A percentile compares a stretch with the other conserved stretches of the same genome.
phyloP scores from a whole-genome alignment of 2,329 filamentous ascomycete species.

The Cephalotrichum gorgonifer region DNA sequence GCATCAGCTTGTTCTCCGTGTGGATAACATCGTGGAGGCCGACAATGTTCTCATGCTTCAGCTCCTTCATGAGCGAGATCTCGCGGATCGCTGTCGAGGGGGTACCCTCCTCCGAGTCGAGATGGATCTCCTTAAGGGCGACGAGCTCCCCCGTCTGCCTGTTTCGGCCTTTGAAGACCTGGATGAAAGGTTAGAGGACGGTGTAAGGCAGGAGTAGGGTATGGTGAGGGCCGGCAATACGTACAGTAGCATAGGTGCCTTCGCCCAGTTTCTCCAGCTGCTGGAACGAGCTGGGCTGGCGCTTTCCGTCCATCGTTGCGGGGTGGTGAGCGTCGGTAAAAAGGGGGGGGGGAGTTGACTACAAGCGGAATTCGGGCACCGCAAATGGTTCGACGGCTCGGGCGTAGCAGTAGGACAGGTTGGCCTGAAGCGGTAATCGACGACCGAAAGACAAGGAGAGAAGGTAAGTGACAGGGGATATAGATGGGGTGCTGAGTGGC shows the following conservation, averaged over 20 bases:
- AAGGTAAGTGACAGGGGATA: too few relatives aligned
- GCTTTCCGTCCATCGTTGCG: conserved; percentile 71
- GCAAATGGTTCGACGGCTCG: too few relatives aligned
- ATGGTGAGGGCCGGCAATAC: conserved; percentile 15
- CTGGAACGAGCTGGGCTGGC: conserved; percentile 94
- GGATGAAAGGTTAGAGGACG: background rate
- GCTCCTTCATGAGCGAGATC: conserved; percentile 98
- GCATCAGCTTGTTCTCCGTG: conserved; percentile 99
- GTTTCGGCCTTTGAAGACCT: conserved; percentile 99
- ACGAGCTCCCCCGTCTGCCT: conserved; percentile 94
- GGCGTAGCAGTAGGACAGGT: too few relatives aligned
- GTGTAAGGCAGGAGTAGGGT: background rate
- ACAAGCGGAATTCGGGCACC: too few relatives aligned
- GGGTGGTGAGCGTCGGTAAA: too few relatives aligned
- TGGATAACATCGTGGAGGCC: conserved; percentile 97
- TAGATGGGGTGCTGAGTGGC: too few relatives aligned
- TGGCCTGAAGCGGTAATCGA: too few relatives aligned
- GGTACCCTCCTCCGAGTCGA: conserved; percentile 96
- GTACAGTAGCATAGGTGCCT: conserved; percentile 94
- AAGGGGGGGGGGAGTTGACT: too few relatives aligned
- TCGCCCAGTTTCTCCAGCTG: conserved; percentile 98
- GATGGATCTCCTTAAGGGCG: conserved; percentile 95
- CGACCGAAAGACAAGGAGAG: too few relatives aligned
- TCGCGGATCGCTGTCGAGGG: conserved; percentile 95
- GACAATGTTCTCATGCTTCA: conserved; percentile 98